phyloP scores from a whole-genome alignment of 73 alveolate genomes.

The Paramecium tetraurelia region DNA sequence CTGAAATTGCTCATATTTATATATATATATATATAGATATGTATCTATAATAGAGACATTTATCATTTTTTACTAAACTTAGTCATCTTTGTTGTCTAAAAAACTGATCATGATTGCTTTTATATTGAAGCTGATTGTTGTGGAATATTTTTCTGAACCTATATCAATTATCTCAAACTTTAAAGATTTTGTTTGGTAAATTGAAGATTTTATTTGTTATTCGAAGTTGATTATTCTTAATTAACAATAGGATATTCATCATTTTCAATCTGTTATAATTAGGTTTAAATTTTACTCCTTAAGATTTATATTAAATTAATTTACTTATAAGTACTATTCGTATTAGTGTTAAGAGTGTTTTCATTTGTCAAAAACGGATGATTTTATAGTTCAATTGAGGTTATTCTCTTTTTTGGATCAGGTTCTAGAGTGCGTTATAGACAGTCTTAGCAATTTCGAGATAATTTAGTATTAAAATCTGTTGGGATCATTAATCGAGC shows the following conservation, averaged over 20 bases:
- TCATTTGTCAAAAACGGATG: conserved; percentile 52
- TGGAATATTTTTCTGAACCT: neutral
- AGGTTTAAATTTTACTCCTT: neutral
- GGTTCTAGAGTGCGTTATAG: conserved; percentile 20
- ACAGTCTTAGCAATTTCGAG: conserved; percentile 28
- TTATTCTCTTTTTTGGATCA: conserved; percentile 46
- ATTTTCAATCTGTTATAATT: neutral
- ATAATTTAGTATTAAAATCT: conserved; percentile 23
- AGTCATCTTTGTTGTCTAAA: neutral
- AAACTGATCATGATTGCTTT: neutral
- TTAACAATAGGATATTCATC: neutral
- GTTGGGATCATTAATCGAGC: conserved; percentile 34
- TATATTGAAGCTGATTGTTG: neutral
- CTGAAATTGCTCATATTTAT: neutral
- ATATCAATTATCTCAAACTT: neutral
- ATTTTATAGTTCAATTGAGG: conserved; percentile 47
- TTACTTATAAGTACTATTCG: neutral
- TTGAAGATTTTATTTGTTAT: neutral
- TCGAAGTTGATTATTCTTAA: neutral
- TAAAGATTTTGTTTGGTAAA: neutral
- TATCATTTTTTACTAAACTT: conserved; percentile 11
- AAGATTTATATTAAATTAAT: neutral
- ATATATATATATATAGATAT: neutral
- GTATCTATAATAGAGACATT: neutral
- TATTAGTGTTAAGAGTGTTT: neutral